phyloP scores from a whole-genome alignment of 495 filamentous ascomycete genomes.

The Penicillium waksmanii region DNA sequence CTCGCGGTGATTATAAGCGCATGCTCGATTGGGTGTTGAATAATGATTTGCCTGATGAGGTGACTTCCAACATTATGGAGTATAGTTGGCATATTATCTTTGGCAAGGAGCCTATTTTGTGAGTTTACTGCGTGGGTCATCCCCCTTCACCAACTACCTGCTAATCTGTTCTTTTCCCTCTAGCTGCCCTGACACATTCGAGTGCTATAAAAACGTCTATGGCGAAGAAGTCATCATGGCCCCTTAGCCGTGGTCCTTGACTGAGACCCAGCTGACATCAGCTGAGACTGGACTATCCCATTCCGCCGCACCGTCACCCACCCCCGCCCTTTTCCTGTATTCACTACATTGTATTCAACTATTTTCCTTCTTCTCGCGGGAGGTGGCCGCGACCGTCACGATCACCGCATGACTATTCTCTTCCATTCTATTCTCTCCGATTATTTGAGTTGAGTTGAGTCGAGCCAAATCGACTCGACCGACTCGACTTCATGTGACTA shows the following conservation, averaged over 20 bases:
- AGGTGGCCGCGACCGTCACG: neutral
- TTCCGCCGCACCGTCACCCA: neutral
- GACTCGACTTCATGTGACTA: no score
- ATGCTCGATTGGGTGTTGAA: conserved; percentile 64
- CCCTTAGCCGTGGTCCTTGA: neutral
- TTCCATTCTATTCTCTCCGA: neutral
- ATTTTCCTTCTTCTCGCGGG: conserved; percentile 9
- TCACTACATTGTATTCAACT: conserved; percentile 13
- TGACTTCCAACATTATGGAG: conserved; percentile 53
- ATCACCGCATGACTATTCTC: conserved; percentile 3
- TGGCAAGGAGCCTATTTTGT: conserved; percentile 55
- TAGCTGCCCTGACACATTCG: conserved; percentile 49
- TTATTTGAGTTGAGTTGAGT: no score
- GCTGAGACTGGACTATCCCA: no score
- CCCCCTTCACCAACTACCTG: neutral
- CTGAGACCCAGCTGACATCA: no score
- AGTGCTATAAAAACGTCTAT: conserved; percentile 54
- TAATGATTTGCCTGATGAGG: conserved; percentile 48
- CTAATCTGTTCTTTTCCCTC: conserved; percentile 8
- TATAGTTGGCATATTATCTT: conserved; percentile 62
- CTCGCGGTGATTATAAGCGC: conserved; percentile 56
- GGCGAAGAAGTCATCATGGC: conserved; percentile 32
- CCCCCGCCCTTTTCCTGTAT: conserved; percentile 4
- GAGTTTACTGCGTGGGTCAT: conserved; percentile 17
- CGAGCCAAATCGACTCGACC: no score